Evolutionary conservation across 1,139 yeast genomes (phyloP).

Genomic region (Yamadazyma siamensis): DNA sequence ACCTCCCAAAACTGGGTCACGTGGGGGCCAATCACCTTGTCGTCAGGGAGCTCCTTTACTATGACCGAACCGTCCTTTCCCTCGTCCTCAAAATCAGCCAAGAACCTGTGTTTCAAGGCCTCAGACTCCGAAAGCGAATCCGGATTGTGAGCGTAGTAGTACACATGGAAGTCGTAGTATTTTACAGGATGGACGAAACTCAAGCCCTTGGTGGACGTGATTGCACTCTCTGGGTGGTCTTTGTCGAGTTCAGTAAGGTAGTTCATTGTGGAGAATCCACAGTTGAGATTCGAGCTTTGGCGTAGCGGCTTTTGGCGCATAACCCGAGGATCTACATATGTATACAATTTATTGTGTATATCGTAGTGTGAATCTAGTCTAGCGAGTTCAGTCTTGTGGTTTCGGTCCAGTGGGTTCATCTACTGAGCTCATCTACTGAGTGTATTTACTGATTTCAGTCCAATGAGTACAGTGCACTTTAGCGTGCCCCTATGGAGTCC

Average conservation of each 20-base stretch:
- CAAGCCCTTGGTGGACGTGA: slow-evolving; percentile 20
- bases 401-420: no score
- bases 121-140: slow-evolving; percentile 21
- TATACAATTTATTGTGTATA: no score
- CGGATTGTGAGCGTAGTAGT: slow-evolving; percentile 23
- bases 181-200: slow-evolving; percentile 24
- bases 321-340: no score
- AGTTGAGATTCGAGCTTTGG: no score
- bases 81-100: slow-evolving; percentile 23
- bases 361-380: no score
- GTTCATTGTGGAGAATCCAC: slow-evolving; percentile 26
- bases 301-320: no score
- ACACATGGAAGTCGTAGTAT: slow-evolving; percentile 35
- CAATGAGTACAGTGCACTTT: no score
- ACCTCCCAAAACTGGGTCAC: slow-evolving; percentile 46
- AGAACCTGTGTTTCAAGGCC: slow-evolving; percentile 18
- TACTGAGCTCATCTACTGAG: no score
- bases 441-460: no score
- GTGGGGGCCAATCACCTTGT: slow-evolving; percentile 50
- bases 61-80: slow-evolving; percentile 26
- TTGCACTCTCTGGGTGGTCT: slow-evolving; percentile 19
- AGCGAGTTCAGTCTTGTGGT: no score
- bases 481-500: no score
- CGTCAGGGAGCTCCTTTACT: slow-evolving; percentile 25
- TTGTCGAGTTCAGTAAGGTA: slow-evolving; percentile 23